Evolutionary conservation across 768 basidiomycete genomes (phyloP), one percentile per base, ranked within the genome.

Genomic region (Mycena latifolia): DNA sequence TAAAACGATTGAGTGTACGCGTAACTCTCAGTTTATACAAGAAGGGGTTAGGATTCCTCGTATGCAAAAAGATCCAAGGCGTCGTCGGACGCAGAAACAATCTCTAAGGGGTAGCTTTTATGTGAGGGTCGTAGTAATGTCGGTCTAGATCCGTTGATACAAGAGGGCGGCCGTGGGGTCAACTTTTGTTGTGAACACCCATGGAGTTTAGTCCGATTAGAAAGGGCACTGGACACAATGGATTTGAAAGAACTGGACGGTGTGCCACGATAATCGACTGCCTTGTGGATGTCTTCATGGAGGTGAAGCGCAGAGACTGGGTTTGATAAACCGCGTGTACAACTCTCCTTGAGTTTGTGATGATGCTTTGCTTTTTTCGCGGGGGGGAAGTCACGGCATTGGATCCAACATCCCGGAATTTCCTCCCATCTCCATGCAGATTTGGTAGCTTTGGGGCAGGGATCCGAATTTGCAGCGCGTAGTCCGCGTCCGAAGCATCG

Each of bases 401-500:
- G 78, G 43, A 84, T 76, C 84, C 85, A 86, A 63, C 80, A 80
- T 2, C 77, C 81, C 8, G 85, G 72, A 69, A 78, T 76, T 56
- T 80, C 77, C 63, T 87, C 86, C 86, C 86, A 87, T 41, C 79
- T 76, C 82, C 85, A 87, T 25, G 79, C 75, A 41, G 67, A 31
- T 14, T 56, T 25, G 15, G 35, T 18, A 11, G 55, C 61, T 4
- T 25, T n/a, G 22, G 47, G 45, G 39, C 29, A 39, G 18, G 39
- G 50, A 33, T 14, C 28, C n/a, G 39, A 43, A 22, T 29, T 37
- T 15, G 15, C 15, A n/a, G 14, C 0, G 18, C 27, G 46, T 41
- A 29, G 39, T 27, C 55, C 59, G 24, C 71, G 55, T 29, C 81
- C 82, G 39, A 84, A 85, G 62, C 83, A 86, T 45, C 80, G 77